Percentiles rank a stretch among this genome's conserved stretches.
Evolutionary conservation across 1,284 basidiomycete species (phyloP).

Genomic region (Jaminaea rosea): DNA sequence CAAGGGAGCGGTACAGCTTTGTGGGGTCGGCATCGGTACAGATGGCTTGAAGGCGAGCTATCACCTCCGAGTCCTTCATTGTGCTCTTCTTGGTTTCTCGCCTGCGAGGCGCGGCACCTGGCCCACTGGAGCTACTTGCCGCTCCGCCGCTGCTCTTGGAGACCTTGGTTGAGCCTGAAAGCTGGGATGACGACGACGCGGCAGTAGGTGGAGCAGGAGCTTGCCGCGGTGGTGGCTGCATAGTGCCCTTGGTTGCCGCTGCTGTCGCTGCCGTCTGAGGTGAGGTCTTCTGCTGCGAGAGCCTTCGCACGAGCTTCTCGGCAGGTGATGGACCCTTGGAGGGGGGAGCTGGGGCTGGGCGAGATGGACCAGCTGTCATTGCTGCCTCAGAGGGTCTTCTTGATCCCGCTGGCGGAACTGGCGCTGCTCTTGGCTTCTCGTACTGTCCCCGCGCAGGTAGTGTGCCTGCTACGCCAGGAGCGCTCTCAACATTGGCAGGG

Average conservation of each 20-base stretch:
- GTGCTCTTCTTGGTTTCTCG: conserved; percentile 62
- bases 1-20: conserved; percentile 76
- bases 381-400: background rate
- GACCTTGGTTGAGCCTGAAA: conserved; percentile 6
- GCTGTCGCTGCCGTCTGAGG: conserved; percentile 15
- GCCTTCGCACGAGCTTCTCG: background rate
- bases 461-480: background rate
- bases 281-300: background rate
- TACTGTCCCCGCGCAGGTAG: conserved; percentile 1
- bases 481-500: background rate
- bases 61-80: conserved; percentile 77
- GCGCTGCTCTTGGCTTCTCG: conserved; percentile 11
- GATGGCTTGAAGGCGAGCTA: conserved; percentile 80
- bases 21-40: conserved; percentile 97
- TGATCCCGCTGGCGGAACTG: conserved; percentile 3
- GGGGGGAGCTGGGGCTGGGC: background rate
- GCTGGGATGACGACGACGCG: conserved; percentile 6
- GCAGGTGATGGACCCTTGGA: background rate
- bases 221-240: background rate
- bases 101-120: conserved; percentile 62
- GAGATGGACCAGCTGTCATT: background rate
- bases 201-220: background rate
- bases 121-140: background rate
- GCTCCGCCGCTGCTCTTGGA: conserved; percentile 6
- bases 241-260: conserved; percentile 5